Percentiles rank a stretch among this genome's conserved stretches.
These are phyloP conservation scores for Chaetomiaceae sp. DNA, from an alignment of 2,329 filamentous ascomycete genomes.

Conservation along the genomic window DNA sequence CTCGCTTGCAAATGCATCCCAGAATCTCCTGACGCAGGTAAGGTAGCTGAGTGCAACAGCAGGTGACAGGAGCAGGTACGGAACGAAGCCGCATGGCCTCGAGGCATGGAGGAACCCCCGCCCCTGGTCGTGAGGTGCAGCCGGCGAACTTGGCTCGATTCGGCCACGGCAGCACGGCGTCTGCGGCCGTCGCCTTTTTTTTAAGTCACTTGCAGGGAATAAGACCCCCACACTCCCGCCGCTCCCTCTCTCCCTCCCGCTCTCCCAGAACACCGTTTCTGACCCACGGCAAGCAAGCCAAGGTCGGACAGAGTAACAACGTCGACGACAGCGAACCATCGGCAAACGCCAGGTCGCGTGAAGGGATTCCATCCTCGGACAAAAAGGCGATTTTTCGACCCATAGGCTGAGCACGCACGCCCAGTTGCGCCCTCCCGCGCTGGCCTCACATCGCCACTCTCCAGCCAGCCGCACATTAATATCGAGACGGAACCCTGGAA, in stretches of 20 bases:
- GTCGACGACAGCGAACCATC: constrained; percentile 12
- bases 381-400: constrained; percentile 2
- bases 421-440: background rate
- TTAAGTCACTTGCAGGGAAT: constrained; percentile 17
- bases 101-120: background rate
- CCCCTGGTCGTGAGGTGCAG: constrained; percentile 2
- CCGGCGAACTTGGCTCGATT: constrained; percentile 13
- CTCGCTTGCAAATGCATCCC: background rate
- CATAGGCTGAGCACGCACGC: background rate
- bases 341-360: constrained; percentile 18
- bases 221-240: constrained; percentile 31
- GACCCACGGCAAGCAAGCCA: constrained; percentile 22
- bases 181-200: constrained; percentile 15
- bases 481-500: background rate
- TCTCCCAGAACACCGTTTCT: constrained; percentile 24
- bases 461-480: background rate
- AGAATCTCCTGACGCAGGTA: background rate
- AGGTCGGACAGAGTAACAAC: constrained; percentile 21
- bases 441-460: background rate
- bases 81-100: background rate
- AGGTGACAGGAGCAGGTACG: background rate
- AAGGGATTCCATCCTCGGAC: constrained; percentile 11
- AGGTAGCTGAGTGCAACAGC: background rate
- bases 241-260: constrained; percentile 20
- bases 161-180: constrained; percentile 19